Evolutionary conservation across 1,284 basidiomycete species (phyloP).

Genomic region (Puccinia triticina): DNA sequence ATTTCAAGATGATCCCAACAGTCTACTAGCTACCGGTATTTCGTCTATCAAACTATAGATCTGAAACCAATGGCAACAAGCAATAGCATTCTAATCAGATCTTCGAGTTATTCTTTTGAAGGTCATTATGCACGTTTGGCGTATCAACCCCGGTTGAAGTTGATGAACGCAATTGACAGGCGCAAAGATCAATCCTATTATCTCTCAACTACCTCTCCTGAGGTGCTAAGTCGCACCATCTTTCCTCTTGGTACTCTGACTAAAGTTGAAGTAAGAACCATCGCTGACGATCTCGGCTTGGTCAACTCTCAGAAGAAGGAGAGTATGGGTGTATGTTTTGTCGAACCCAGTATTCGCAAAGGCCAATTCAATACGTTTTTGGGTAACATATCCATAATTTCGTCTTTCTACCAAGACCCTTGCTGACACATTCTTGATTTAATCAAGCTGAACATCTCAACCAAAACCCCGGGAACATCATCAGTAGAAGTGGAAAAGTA

Average conservation of each 20-base stretch:
- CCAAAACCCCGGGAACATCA: slow-evolving; percentile 70
- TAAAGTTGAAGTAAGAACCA: slow-evolving; percentile 74
- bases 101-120: slow-evolving; percentile 56
- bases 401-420: slow-evolving; percentile 48
- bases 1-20: slow-evolving; percentile 59
- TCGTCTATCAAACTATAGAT: not conserved
- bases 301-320: slow-evolving; percentile 79
- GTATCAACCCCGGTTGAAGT: slow-evolving; percentile 65
- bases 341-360: slow-evolving; percentile 70
- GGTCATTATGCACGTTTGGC: slow-evolving; percentile 80
- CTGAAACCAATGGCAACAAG: not conserved
- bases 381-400: slow-evolving; percentile 62
- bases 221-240: slow-evolving; percentile 69
- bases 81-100: not conserved
- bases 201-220: slow-evolving; percentile 75
- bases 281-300: slow-evolving; percentile 72
- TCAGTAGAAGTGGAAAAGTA: slow-evolving; percentile 67
- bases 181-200: slow-evolving; percentile 94
- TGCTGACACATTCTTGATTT: not conserved
- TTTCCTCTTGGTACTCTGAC: slow-evolving; percentile 75
- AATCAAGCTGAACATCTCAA: slow-evolving; percentile 74
- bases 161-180: slow-evolving; percentile 70
- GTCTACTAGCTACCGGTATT: slow-evolving; percentile 78
- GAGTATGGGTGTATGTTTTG: slow-evolving; percentile 96
- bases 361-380: slow-evolving; percentile 75